phyloP scores from a whole-genome alignment of 2,329 filamentous ascomycete genomes.

The Hypoxylon sp. region DNA sequence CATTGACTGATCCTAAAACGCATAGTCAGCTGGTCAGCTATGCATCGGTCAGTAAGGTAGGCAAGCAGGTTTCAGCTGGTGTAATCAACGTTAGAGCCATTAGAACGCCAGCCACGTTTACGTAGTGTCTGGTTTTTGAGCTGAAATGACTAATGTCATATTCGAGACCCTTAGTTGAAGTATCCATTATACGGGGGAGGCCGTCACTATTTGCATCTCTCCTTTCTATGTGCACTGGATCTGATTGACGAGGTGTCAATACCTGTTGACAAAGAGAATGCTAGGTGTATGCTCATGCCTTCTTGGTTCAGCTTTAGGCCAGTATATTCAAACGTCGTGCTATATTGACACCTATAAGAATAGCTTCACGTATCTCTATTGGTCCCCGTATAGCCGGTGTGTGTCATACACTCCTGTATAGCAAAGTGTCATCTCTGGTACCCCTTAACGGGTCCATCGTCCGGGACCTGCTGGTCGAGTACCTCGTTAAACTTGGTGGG shows the following conservation, averaged over 20 bases:
- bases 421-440: neutral
- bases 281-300: neutral
- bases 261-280: neutral
- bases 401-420: neutral
- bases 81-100: neutral
- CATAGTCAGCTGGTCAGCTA: constrained; percentile 1
- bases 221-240: neutral
- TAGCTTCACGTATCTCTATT: neutral
- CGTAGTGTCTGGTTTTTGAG: neutral
- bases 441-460: neutral
- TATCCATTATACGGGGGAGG: too few relatives aligned
- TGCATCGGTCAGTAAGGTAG: neutral
- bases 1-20: neutral
- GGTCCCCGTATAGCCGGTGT: neutral
- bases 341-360: neutral
- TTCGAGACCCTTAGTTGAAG: too few relatives aligned
- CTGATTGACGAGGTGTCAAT: neutral
- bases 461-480: neutral
- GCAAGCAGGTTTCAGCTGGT: neutral
- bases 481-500: neutral
- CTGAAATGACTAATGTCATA: neutral
- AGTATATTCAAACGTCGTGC: neutral
- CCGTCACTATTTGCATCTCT: too few relatives aligned
- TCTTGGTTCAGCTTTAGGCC: neutral
- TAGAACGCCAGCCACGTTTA: neutral